Conservation (phyloP, 495 filamentous ascomycete genomes). For the Aspergillus egyptiacus region DNA sequence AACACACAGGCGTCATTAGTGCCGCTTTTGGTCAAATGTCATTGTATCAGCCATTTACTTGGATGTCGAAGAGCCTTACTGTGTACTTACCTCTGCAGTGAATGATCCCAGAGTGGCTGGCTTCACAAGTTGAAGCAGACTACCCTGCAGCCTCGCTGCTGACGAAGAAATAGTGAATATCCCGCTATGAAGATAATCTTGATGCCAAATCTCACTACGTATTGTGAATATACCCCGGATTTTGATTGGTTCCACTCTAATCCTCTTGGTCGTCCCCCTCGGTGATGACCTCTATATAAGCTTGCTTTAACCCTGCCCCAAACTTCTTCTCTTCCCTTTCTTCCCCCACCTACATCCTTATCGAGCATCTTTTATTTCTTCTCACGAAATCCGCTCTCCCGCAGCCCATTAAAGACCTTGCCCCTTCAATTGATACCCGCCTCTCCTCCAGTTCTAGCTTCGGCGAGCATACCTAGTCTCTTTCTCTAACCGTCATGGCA, state of each 20-base stretch:
- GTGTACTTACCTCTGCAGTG: no score
- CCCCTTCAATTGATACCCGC: not conserved
- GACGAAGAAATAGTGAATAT: conserved; percentile 4
- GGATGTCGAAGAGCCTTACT: no score
- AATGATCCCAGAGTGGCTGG: no score
- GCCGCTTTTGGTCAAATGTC: no score
- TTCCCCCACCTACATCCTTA: not conserved
- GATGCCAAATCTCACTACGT: not conserved
- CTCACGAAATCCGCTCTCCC: not conserved
- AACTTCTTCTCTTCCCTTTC: not conserved
- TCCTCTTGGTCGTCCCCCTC: conserved; percentile 7
- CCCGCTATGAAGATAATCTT: not conserved
- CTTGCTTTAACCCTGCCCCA: not conserved
- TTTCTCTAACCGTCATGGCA: conserved; percentile 7
- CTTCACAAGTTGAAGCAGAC: no score
- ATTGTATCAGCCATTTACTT: no score
- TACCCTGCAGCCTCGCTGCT: no score
- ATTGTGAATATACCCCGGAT: conserved; percentile 1
- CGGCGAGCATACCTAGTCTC: no score
- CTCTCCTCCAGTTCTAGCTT: not conserved
- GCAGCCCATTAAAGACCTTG: not conserved
- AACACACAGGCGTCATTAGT: no score
- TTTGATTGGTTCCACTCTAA: not conserved
- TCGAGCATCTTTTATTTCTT: not conserved
- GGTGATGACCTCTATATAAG: no score